Conservation (phyloP, 495 filamentous ascomycete genomes). For the Filosporella fistucella region DNA sequence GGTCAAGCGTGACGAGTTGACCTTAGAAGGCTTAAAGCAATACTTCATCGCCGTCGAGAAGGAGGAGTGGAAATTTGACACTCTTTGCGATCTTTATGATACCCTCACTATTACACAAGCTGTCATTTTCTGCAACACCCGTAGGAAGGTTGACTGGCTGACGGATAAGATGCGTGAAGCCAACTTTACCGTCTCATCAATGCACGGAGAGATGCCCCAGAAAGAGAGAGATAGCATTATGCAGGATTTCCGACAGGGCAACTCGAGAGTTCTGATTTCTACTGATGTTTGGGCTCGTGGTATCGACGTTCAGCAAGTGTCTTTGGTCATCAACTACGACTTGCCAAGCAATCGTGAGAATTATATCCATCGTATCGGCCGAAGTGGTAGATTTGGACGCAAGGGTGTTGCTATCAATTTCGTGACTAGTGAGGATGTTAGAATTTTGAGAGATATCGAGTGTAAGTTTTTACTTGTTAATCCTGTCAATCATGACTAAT, state of each 20-base stretch:
- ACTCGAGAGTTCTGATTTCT: conserved; percentile 94
- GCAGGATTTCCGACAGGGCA: conserved; percentile 97
- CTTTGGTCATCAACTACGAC: conserved; percentile 99
- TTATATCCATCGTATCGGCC: conserved; percentile 98
- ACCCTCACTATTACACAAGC: conserved; percentile 98
- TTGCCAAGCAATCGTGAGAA: conserved; percentile 98
- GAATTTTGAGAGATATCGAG: conserved; percentile 97
- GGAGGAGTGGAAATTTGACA: conserved; percentile 99
- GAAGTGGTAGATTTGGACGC: conserved; percentile 90
- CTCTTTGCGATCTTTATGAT: conserved; percentile 98
- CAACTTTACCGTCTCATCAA: conserved; percentile 96
- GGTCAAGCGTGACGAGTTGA: conserved; percentile 99
- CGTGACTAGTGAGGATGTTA: conserved; percentile 94
- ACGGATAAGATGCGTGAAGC: conserved; percentile 98
- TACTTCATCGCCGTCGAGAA: conserved; percentile 99
- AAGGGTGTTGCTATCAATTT: conserved; percentile 99
- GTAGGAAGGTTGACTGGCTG: conserved; percentile 98
- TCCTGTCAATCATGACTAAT: conserved; percentile 27
- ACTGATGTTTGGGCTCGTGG: conserved; percentile 97
- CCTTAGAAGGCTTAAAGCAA: conserved; percentile 96
- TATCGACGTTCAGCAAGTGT: conserved; percentile 99
- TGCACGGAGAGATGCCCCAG: conserved; percentile 99
- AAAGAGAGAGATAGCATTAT: conserved; percentile 97
- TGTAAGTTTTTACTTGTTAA: conserved; percentile 40
- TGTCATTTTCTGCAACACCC: conserved; percentile 99